Percentiles rank a stretch among this genome's conserved stretches.
Conservation (phyloP, 352 stramenopile genomes). For the Globisporangium orthogonon region DNA sequence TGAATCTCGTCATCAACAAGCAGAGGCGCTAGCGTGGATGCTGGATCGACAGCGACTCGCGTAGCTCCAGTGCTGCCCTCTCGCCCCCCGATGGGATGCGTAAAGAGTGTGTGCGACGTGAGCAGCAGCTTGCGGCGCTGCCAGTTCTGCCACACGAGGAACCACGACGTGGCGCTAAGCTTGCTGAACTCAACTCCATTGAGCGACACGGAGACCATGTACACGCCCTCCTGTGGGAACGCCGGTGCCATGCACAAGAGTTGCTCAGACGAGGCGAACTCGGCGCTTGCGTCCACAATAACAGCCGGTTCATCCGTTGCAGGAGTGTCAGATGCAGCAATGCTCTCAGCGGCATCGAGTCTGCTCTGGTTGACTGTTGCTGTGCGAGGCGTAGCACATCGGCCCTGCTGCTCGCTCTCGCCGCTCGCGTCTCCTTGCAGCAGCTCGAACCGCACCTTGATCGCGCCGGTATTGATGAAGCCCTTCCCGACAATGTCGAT, state of each 20-base stretch:
- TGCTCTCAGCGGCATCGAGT: not conserved
- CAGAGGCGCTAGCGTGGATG: not conserved
- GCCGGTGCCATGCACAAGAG: slow-evolving; percentile 37
- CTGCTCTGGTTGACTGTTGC: not conserved
- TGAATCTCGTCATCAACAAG: slow-evolving; percentile 11
- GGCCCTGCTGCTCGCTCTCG: not conserved
- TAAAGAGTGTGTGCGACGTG: slow-evolving; percentile 26
- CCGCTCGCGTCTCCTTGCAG: slow-evolving; percentile 15
- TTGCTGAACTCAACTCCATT: slow-evolving; percentile 66
- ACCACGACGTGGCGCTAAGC: slow-evolving; percentile 50
- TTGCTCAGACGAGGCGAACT: slow-evolving; percentile 42
- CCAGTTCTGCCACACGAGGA: slow-evolving; percentile 82
- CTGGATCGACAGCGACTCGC: not conserved
- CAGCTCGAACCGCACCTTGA: slow-evolving; percentile 57
- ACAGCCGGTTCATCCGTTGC: not conserved
- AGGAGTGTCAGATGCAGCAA: slow-evolving; percentile 1
- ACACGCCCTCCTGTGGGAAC: slow-evolving; percentile 63
- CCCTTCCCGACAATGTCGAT: slow-evolving; percentile 52
- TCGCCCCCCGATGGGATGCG: slow-evolving; percentile 5
- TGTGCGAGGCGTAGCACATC: not conserved
- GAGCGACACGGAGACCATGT: slow-evolving; percentile 50
- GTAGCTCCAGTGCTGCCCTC: not conserved
- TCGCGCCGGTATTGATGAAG: slow-evolving; percentile 57
- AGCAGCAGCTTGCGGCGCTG: slow-evolving; percentile 58
- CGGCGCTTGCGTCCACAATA: slow-evolving; percentile 13